These are phyloP conservation scores for Ceriops decandra DNA, from an alignment of 345 rosid genomes.

Conservation along the genomic window DNA sequence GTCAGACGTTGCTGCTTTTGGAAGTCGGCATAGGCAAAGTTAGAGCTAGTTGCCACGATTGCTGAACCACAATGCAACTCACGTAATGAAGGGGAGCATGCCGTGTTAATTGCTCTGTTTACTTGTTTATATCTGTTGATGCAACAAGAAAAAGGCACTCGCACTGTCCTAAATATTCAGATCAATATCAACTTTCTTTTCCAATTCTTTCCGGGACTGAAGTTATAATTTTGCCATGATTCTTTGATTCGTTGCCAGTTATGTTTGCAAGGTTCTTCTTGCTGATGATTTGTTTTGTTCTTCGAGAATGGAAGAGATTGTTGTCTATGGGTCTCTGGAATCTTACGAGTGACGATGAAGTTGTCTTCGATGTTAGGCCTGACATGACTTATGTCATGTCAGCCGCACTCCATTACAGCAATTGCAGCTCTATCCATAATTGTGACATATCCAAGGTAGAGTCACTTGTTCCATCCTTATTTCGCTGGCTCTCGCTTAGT, in stretches of 20 bases:
- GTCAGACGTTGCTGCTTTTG: too few relatives aligned
- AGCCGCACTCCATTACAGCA: constrained; percentile 60
- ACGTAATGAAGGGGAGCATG: too few relatives aligned
- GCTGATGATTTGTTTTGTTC: constrained; percentile 40
- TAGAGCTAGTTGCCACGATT: too few relatives aligned
- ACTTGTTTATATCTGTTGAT: neutral
- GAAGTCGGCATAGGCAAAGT: too few relatives aligned
- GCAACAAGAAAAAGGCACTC: neutral
- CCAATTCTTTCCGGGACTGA: neutral
- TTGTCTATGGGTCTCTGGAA: constrained; percentile 76
- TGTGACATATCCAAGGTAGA: constrained; percentile 80
- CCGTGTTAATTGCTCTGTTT: neutral
- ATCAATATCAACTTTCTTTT: too few relatives aligned
- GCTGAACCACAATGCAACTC: too few relatives aligned
- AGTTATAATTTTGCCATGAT: constrained; percentile 11
- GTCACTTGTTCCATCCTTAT: constrained; percentile 5
- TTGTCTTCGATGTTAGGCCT: constrained; percentile 67
- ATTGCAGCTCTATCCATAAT: constrained; percentile 78
- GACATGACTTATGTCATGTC: constrained; percentile 47
- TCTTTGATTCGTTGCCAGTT: constrained; percentile 9
- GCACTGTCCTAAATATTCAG: too few relatives aligned
- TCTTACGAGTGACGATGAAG: constrained; percentile 64
- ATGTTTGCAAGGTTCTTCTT: constrained; percentile 57
- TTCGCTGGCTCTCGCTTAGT: constrained; percentile 1
- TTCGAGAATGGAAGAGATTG: constrained; percentile 80